These are phyloP conservation scores for Pistacia atlantica DNA, from an alignment of 345 rosid genomes.

Conservation along the genomic window DNA sequence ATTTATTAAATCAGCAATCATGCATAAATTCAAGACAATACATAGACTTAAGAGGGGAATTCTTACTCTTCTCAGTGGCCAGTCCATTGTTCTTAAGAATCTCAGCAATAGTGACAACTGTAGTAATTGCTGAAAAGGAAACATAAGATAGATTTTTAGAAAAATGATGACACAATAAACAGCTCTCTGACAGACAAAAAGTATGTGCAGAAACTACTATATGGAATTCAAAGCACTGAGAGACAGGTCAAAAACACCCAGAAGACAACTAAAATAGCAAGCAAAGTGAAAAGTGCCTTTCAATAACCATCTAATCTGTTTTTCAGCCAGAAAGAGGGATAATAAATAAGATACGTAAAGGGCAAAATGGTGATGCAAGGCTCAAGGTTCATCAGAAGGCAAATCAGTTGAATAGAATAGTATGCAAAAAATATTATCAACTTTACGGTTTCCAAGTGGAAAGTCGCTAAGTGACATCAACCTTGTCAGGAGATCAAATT, in stretches of 20 bases:
- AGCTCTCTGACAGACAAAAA: not conserved
- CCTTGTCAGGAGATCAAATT: not conserved
- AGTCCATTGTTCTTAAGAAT: constrained; percentile 91
- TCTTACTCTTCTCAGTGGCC: constrained; percentile 84
- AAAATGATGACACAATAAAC: not conserved
- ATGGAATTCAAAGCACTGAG: not conserved
- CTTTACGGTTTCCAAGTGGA: not conserved
- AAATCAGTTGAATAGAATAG: not conserved
- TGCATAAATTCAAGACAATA: not conserved
- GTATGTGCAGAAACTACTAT: too few species aligned
- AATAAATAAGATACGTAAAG: not conserved
- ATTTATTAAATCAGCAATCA: not conserved
- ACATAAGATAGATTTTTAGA: not conserved
- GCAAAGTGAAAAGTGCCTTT: not conserved
- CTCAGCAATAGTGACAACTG: constrained; percentile 85
- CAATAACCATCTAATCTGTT: not conserved
- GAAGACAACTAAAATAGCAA: not conserved
- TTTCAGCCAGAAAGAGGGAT: not conserved
- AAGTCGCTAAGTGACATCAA: not conserved
- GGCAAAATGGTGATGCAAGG: too few species aligned
- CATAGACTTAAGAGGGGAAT: not conserved
- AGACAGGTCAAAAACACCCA: not conserved
- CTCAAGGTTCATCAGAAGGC: too few species aligned
- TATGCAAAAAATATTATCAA: not conserved
- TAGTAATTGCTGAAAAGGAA: constrained; percentile 57